These are phyloP conservation scores for Forsythia viridissima DNA, from an alignment of 257 asterid species.

Conservation along the genomic window DNA sequence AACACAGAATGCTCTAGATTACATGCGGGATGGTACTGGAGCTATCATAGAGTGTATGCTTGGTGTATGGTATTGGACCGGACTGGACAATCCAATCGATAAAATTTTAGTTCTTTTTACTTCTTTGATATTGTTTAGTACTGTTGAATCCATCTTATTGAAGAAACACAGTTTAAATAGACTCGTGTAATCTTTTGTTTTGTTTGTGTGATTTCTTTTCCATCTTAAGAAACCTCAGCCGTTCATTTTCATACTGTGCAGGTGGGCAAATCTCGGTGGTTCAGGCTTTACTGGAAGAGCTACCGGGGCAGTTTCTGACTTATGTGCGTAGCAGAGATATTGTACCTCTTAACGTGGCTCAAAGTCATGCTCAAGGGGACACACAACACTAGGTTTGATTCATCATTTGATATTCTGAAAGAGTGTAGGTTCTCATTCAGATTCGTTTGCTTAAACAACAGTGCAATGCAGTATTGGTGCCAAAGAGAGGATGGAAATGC, in stretches of 20 bases:
- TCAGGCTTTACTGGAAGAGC: conserved; percentile 69
- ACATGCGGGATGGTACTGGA: background rate
- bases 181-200: background rate
- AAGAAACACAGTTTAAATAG: background rate
- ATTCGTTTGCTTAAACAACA: no score
- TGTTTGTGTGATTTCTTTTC: background rate
- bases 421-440: no score
- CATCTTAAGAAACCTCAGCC: background rate
- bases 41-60: background rate
- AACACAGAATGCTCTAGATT: background rate
- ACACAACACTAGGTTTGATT: background rate
- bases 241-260: conserved; percentile 21
- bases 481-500: no score
- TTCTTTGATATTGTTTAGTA: no score
- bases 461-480: no score
- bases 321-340: conserved; percentile 73
- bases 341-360: conserved; percentile 47
- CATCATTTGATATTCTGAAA: background rate
- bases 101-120: no score
- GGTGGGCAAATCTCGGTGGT: conserved; percentile 67
- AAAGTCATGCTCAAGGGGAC: background rate
- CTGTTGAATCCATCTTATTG: background rate
- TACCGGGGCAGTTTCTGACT: conserved; percentile 69
- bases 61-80: background rate
- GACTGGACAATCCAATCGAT: no score